These are phyloP conservation scores for Crithidia fasciculata DNA, from an alignment of 208 protist genomes.

Conservation along the genomic window DNA sequence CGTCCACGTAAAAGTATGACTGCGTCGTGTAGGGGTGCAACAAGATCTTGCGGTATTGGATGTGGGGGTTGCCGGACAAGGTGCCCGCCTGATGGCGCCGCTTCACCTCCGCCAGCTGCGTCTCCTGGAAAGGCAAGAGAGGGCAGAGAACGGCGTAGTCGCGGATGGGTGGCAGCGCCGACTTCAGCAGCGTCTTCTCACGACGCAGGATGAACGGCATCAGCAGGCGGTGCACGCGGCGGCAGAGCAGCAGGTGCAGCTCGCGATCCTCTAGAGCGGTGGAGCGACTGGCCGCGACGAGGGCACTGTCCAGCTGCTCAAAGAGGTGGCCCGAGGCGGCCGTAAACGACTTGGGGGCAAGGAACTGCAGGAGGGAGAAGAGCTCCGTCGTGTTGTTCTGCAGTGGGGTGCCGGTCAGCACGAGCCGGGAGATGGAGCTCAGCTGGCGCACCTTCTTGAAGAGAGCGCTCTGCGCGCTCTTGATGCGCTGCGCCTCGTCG, in stretches of 20 bases:
- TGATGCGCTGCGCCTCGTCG: slow-evolving; percentile 95
- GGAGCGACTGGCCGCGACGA: slow-evolving; percentile 36
- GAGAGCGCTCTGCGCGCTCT: slow-evolving; percentile 50
- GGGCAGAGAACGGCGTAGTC: slow-evolving; percentile 56
- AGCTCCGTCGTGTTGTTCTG: slow-evolving; percentile 96
- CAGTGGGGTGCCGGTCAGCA: slow-evolving; percentile 91
- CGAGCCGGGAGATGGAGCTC: slow-evolving; percentile 33
- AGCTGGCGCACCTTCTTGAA: slow-evolving; percentile 50
- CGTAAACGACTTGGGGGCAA: slow-evolving; percentile 76
- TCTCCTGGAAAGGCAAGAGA: slow-evolving; percentile 45
- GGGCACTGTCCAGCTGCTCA: slow-evolving; percentile 46
- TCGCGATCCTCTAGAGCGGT: slow-evolving; percentile 41
- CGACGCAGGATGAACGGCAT: slow-evolving; percentile 55
- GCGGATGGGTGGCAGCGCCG: slow-evolving; percentile 41
- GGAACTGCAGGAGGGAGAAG: slow-evolving; percentile 91
- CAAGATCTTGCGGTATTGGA: slow-evolving; percentile 68
- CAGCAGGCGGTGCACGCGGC: slow-evolving; percentile 48
- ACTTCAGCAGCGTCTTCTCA: slow-evolving; percentile 43
- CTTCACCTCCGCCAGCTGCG: slow-evolving; percentile 36
- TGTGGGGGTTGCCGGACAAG: slow-evolving; percentile 48
- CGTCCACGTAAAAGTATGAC: slow-evolving; percentile 64
- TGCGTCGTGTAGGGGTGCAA: slow-evolving; percentile 89
- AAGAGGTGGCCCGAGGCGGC: slow-evolving; percentile 37
- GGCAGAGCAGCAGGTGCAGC: slow-evolving; percentile 51
- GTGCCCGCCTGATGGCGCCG: slow-evolving; percentile 18